A percentile compares a stretch with the other conserved stretches of the same genome.
phyloP scores from a whole-genome alignment of 2,329 filamentous ascomycete genomes.

The Didymella segeticola region DNA sequence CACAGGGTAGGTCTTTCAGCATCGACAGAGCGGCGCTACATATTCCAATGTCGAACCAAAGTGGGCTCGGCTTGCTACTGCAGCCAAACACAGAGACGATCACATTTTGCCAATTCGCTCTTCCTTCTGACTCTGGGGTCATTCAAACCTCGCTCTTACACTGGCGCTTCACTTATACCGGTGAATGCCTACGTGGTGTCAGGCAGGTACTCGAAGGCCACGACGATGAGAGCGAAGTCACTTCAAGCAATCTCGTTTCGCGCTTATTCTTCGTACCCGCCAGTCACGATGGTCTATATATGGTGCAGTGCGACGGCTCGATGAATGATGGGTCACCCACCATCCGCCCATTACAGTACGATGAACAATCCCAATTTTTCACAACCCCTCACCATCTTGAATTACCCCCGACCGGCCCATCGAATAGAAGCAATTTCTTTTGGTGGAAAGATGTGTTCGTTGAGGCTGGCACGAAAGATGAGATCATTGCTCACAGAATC shows the following conservation, averaged over 20 bases:
- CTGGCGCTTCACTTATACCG: slow-evolving; percentile 22
- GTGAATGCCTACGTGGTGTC: slow-evolving; percentile 3
- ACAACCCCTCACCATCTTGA: not conserved
- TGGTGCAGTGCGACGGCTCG: not conserved
- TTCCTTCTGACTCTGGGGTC: not conserved
- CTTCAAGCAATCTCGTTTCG: not conserved
- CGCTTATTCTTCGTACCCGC: not conserved
- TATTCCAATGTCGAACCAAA: not conserved
- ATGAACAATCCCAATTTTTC: slow-evolving; percentile 20
- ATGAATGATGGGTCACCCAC: not conserved
- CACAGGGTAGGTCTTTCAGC: slow-evolving; percentile 29
- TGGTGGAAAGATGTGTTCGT: slow-evolving; percentile 30
- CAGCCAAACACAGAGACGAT: slow-evolving; percentile 24
- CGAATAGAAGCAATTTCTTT: not conserved
- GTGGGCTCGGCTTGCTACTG: not conserved
- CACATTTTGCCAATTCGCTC: not conserved
- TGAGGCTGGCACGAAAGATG: not conserved
- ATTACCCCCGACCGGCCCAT: not conserved
- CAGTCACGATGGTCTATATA: slow-evolving; percentile 9
- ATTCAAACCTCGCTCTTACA: not conserved
- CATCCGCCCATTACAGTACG: slow-evolving; percentile 13
- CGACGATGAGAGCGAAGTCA: not conserved
- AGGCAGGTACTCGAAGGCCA: not conserved
- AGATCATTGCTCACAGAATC: not conserved
- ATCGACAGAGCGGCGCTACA: slow-evolving; percentile 14